Base-by-base conservation (phyloP, 2,329 filamentous ascomycete species). In the Fusarium burgessii region DNA sequence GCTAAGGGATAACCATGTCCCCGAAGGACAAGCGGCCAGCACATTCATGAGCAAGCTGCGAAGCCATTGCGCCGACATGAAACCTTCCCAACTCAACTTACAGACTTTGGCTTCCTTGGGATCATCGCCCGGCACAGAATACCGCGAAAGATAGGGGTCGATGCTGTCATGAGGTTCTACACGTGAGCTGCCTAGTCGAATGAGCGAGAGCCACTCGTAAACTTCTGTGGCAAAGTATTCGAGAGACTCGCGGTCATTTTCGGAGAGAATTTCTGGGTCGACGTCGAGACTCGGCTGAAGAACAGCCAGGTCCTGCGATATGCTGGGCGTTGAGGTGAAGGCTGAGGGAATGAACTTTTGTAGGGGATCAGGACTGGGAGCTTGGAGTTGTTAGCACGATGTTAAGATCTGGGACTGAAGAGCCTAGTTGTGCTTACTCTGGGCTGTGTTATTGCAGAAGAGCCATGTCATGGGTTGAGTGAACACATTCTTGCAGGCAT, bases 401-500 rank as follows among this genome's bases (percentile, higher is more conserved):
- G 25, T 13, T 9, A 23, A 36, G n/a, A 36, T 51, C 18, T 6
- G 15, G 25, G 14, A n/a, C 14, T 18, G n/a, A 7, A 20, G 43
- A 20, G 65, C 76, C 63, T 41, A 13, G 5, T n/a, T 33, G 15
- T 54, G 40, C 60, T 41, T 68, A 80, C 80, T 64, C 43, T 72
- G 68, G 46, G 70, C 67, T 25, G 73, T 82, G 42, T 90, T 78
- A 74, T 94, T 91, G 76, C 87, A 91, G 74, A 96, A 95, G 1
- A 98, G 82, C 94, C 95, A 98, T 2, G 88, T 88, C 25, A 91
- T 76, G 2, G 91, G 89, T 46, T 85, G 81, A 51, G 87, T 88
- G 25, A 98, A 84, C 25, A 93, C 93, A 69, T 94, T 93, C 74
- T 91, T 91, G 79, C 91, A 94, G 17, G 94, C 93, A 85, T 93